Conservation (phyloP, 305 asterid species). For the Ilex paraguariensis region DNA sequence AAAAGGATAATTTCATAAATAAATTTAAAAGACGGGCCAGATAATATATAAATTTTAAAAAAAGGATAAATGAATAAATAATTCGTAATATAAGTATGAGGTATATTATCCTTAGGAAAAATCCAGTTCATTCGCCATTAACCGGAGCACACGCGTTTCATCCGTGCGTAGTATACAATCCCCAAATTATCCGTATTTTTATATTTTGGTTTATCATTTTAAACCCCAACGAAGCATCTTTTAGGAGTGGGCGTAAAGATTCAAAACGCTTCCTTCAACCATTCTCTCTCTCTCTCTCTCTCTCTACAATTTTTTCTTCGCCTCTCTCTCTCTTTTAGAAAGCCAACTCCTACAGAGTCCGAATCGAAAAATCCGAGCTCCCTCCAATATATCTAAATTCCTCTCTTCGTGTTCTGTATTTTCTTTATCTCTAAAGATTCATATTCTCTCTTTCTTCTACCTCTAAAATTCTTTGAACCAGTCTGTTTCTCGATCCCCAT, state of each 20-base stretch:
- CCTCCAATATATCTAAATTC: conserved; percentile 31
- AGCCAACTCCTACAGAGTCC: conserved; percentile 26
- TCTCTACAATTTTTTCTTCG: background rate
- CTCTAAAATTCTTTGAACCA: conserved; percentile 2
- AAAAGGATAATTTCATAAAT: no score
- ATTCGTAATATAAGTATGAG: no score
- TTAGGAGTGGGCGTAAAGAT: conserved; percentile 1
- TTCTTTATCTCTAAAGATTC: conserved; percentile 1
- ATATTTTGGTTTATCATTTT: background rate
- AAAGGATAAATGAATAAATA: no score
- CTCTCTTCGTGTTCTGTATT: conserved; percentile 2
- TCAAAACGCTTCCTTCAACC: background rate
- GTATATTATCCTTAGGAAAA: no score
- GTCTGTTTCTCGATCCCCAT: conserved; percentile 38
- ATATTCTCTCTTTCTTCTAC: conserved; percentile 5
- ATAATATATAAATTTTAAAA: no score
- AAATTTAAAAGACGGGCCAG: no score
- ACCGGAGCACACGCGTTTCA: no score
- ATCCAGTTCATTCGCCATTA: no score
- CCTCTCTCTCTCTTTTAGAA: conserved; percentile 7
- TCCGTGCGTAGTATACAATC: background rate
- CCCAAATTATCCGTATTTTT: background rate
- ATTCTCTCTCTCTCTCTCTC: background rate
- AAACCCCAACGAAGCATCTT: background rate
- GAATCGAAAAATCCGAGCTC: conserved; percentile 31